Percentiles rank a stretch among this genome's conserved stretches.
Conservation (phyloP, 176 grass and related monocot genomes). For the Lolium rigidum region DNA sequence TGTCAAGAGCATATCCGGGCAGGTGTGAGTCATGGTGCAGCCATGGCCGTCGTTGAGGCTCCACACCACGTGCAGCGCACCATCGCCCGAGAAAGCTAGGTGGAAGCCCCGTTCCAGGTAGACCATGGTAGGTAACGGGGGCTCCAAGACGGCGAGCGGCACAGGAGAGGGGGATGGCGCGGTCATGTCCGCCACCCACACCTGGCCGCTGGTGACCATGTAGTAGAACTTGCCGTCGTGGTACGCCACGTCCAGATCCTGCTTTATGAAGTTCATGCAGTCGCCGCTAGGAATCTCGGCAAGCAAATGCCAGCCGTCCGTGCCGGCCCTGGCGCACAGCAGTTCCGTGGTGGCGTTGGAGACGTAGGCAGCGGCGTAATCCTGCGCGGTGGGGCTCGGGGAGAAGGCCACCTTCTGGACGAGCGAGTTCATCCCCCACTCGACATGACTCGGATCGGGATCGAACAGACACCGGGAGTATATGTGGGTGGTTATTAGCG, state of each 20-base stretch:
- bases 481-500: neutral
- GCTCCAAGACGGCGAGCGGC: neutral
- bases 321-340: neutral
- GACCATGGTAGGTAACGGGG: neutral
- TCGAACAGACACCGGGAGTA: too few relatives aligned
- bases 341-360: too few relatives aligned
- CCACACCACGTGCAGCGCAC: conserved; percentile 27
- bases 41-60: neutral
- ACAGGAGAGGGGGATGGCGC: neutral
- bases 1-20: too few relatives aligned
- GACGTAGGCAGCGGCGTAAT: neutral
- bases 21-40: too few relatives aligned
- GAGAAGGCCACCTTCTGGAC: conserved; percentile 30
- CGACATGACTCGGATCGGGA: too few relatives aligned
- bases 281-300: neutral
- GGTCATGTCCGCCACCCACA: conserved; percentile 37
- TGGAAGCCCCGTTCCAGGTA: neutral
- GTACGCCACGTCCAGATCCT: conserved; percentile 24
- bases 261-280: neutral
- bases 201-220: neutral
- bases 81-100: conserved; percentile 23
- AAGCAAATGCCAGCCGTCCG: neutral
- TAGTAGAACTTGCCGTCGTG: conserved; percentile 35
- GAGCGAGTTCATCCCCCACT: too few relatives aligned
- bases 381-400: neutral